Evolutionary conservation across 805 yeast species (phyloP).

Genomic region (Ogataea pini): DNA sequence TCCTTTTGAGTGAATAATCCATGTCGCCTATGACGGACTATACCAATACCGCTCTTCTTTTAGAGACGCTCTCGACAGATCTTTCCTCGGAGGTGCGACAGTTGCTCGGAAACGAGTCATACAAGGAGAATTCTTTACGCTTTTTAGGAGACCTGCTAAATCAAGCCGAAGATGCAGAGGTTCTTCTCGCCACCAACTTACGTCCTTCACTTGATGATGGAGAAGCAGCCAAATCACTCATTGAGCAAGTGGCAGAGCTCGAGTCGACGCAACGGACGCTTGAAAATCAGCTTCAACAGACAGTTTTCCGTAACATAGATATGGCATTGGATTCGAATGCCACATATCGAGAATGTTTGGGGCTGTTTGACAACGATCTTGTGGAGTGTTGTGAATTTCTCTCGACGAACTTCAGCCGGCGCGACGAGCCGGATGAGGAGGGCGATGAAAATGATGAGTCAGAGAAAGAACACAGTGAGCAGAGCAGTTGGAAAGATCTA

Average conservation of each 20-base stretch:
- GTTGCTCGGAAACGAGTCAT: conserved; percentile 30
- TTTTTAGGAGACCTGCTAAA: conserved; percentile 41
- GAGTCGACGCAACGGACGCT: conserved; percentile 54
- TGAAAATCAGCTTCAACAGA: conserved; percentile 46
- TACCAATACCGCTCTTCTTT: conserved; percentile 31
- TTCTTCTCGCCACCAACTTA: conserved; percentile 27
- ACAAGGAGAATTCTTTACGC: conserved; percentile 38
- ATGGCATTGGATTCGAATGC: conserved; percentile 42
- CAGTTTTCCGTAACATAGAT: conserved; percentile 43
- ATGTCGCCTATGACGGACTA: conserved; percentile 11
- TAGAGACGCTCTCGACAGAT: conserved; percentile 38
- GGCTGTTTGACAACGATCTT: conserved; percentile 37
- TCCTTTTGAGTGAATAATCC: background rate
- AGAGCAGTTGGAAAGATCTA: conserved; percentile 26
- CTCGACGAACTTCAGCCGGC: conserved; percentile 31
- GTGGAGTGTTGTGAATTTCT: conserved; percentile 32
- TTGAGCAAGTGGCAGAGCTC: conserved; percentile 74
- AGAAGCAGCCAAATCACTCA: conserved; percentile 39
- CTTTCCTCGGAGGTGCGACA: conserved; percentile 26
- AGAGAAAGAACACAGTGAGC: conserved; percentile 11
- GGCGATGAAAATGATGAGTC: conserved; percentile 6
- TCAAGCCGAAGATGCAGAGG: conserved; percentile 43
- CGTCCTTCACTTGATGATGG: conserved; percentile 27
- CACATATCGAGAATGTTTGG: conserved; percentile 37
- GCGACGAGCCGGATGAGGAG: conserved; percentile 19